Base-by-base conservation (phyloP, 2,329 filamentous ascomycete species). In the Fusarium nodosum region DNA sequence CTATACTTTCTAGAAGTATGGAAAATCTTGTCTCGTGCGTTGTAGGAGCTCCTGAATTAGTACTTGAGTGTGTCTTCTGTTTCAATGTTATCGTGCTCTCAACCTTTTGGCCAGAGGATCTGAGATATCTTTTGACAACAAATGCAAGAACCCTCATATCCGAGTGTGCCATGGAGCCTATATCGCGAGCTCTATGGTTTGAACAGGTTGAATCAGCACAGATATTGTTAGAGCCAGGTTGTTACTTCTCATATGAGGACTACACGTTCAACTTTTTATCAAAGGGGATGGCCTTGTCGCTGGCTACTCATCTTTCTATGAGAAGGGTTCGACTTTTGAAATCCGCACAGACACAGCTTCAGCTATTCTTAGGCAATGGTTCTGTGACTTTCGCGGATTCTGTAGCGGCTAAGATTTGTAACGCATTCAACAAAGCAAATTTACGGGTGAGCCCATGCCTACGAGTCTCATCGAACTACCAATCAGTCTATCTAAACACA, bases 341-440 rank as follows among this genome's bases (percentile, higher is more conserved):
- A 1, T 0, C 30, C 0, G 36, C 10, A 13, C 55, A 42, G 2
- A 15, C 12, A 1, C 10, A 24, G 15, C 11, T 24, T 26, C 22
- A 18, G 0, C 0, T 42, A 1, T 42, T 52, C 1, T 12, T 16
- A 5, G n/a, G 18, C 1, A 5, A 34, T 6, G 42, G 6, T 1
- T 33, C 18, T 5, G 20, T 52, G 0, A 26, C 31, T 1, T 56
- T 52, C 10, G 20, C 46, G 2, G 55, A 57, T 20, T 31, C n/a
- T 4, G 7, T 5, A 16, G 36, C 55, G 7, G 30, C 9, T 8
- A 1, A 33, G 0, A 51, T 57, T 0, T 57, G 55, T 4, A 5
- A 13, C 2, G 11, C 7, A 1, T 36, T 56, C 1, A 26, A 48
- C 1, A 1, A 2, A 5, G 33, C 16, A 8, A 18, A 18, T 1